Conservation (phyloP, 805 yeast species). For the Starmera caribaea region DNA sequence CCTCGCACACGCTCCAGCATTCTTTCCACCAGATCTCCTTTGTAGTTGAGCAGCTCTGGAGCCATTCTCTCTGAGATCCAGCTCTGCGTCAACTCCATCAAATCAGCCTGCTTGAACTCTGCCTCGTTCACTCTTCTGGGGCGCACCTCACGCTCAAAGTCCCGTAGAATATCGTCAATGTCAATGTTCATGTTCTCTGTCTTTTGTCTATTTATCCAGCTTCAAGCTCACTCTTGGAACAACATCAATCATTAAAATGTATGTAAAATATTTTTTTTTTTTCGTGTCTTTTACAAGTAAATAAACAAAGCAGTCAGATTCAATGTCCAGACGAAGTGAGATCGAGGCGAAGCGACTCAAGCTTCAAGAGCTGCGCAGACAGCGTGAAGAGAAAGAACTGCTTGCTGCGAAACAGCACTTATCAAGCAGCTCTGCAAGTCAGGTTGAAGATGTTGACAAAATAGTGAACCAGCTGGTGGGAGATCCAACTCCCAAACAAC, state of each 20-base stretch:
- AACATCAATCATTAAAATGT: neutral
- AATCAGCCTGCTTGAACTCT: conserved; percentile 25
- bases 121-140: conserved; percentile 16
- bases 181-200: conserved; percentile 29
- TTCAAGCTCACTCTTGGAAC: conserved; percentile 4
- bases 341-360: conserved; percentile 44
- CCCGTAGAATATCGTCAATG: conserved; percentile 62
- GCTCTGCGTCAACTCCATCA: conserved; percentile 38
- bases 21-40: conserved; percentile 46
- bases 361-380: conserved; percentile 41
- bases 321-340: conserved; percentile 26
- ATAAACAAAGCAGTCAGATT: neutral
- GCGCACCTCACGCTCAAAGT: conserved; percentile 43
- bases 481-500: neutral
- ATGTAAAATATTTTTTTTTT: neutral
- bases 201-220: conserved; percentile 4
- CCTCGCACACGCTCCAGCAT: conserved; percentile 50
- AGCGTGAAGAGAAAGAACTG: conserved; percentile 25
- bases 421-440: neutral
- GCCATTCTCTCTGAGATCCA: conserved; percentile 84
- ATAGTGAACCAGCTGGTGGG: neutral
- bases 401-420: neutral
- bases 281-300: neutral
- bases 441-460: neutral
- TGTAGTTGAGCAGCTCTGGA: conserved; percentile 79